Evolutionary conservation across 768 basidiomycete species (phyloP).

Genomic region (Leccinum obscurum): DNA sequence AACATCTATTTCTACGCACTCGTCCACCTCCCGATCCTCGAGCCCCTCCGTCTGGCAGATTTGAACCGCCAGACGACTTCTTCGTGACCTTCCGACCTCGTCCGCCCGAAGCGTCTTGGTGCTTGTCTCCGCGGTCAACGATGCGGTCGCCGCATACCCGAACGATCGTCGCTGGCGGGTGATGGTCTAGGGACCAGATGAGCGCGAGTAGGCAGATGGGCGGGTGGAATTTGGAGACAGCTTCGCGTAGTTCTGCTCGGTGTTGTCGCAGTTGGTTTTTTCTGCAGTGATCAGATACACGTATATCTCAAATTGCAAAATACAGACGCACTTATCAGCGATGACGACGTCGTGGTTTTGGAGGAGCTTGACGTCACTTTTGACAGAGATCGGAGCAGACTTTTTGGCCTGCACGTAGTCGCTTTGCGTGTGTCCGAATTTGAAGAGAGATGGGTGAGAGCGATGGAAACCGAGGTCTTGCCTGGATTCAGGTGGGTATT

Average conservation of each 20-base stretch:
- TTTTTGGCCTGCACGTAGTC: constrained; percentile 86
- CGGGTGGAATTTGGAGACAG: constrained; percentile 42
- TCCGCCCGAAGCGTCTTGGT: constrained; percentile 77
- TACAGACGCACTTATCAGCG: constrained; percentile 76
- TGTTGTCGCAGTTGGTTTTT: constrained; percentile 90
- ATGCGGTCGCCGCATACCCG: constrained; percentile 80
- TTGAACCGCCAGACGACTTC: constrained; percentile 80
- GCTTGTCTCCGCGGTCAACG: constrained; percentile 72
- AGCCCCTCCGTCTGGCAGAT: constrained; percentile 63
- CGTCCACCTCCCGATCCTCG: constrained; percentile 61
- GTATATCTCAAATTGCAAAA: background rate
- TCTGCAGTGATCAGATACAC: constrained; percentile 37
- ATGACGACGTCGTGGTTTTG: constrained; percentile 74
- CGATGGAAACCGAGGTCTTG: constrained; percentile 84
- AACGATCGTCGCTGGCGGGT: constrained; percentile 61
- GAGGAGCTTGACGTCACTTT: constrained; percentile 66
- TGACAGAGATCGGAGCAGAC: constrained; percentile 65
- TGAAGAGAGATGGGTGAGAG: constrained; percentile 72
- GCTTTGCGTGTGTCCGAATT: constrained; percentile 89
- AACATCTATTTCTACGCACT: constrained; percentile 63
- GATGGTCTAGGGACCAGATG: constrained; percentile 63
- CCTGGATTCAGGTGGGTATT: constrained; percentile 44
- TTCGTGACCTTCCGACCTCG: constrained; percentile 61
- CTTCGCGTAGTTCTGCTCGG: constrained; percentile 65
- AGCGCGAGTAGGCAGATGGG: constrained; percentile 79